Percentiles rank a stretch among this genome's conserved stretches.
Conservation (phyloP, 495 filamentous ascomycete genomes). For the Pseudevernia furfuracea region DNA sequence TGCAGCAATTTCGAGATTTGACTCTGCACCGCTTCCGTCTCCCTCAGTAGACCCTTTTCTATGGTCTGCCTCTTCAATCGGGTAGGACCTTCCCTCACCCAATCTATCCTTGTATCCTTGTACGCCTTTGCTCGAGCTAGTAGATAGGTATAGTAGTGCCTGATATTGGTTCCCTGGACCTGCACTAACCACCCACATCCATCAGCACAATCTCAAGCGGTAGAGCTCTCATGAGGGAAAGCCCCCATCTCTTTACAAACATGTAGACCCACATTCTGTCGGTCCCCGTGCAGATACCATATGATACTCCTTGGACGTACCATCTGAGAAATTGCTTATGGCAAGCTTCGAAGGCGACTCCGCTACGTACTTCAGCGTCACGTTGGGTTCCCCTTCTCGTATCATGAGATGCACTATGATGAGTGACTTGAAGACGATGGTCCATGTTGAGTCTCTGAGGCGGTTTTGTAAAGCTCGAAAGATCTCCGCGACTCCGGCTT, state of each 20-base stretch:
- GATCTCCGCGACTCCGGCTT: constrained; percentile 91
- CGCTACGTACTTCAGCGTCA: constrained; percentile 77
- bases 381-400: constrained; percentile 83
- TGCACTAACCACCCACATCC: constrained; percentile 54
- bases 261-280: constrained; percentile 24
- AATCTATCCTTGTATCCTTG: constrained; percentile 77
- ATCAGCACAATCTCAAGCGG: constrained; percentile 19
- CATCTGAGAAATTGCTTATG: constrained; percentile 85
- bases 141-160: constrained; percentile 83
- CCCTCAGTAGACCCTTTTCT: constrained; percentile 85
- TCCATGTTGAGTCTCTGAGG: constrained; percentile 94
- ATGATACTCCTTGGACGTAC: constrained; percentile 44
- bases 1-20: constrained; percentile 79
- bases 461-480: constrained; percentile 85
- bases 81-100: constrained; percentile 74
- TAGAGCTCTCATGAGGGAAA: background rate
- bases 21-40: constrained; percentile 85
- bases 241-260: constrained; percentile 11
- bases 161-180: constrained; percentile 89
- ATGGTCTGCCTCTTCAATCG: constrained; percentile 79
- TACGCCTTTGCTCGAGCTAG: constrained; percentile 74
- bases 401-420: constrained; percentile 98
- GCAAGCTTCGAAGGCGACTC: constrained; percentile 77
- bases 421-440: constrained; percentile 88
- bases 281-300: constrained; percentile 22